phyloP scores from a whole-genome alignment of 23 red algal genomes.

The Gracilaria caudata region DNA sequence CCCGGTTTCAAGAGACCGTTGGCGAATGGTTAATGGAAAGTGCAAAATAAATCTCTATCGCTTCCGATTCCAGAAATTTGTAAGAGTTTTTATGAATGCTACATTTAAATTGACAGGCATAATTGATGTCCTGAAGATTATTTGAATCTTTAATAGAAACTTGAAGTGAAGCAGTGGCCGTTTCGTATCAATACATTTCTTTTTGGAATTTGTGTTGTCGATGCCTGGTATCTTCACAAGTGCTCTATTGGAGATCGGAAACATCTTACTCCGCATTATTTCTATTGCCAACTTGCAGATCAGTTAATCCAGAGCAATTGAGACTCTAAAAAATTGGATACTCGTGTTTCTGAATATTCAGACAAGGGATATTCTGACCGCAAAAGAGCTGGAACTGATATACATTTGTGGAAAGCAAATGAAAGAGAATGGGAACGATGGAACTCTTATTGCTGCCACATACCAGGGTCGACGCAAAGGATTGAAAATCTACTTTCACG shows the following conservation, averaged over 20 bases:
- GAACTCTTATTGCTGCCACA: background rate
- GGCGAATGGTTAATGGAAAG: too few species aligned
- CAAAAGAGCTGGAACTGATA: background rate
- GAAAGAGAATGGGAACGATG: background rate
- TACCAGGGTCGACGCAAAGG: background rate
- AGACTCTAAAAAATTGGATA: too few species aligned
- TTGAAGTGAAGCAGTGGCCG: too few species aligned
- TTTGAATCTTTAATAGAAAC: constrained; percentile 29
- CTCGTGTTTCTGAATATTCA: too few species aligned
- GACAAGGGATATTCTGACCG: background rate
- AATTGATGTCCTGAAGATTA: constrained; percentile 48
- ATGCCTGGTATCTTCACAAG: too few species aligned
- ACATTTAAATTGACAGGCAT: constrained; percentile 34
- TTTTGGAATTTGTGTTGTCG: too few species aligned
- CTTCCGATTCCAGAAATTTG: constrained; percentile 34
- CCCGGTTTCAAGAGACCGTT: too few species aligned
- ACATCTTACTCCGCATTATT: constrained; percentile 6
- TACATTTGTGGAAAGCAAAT: background rate
- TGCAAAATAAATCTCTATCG: too few species aligned
- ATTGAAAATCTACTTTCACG: background rate
- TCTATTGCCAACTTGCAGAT: constrained; percentile 38
- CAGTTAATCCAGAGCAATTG: constrained; percentile 30
- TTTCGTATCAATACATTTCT: too few species aligned
- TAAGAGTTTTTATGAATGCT: constrained; percentile 23
- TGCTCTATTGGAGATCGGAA: too few species aligned